These are phyloP conservation scores for Phanerodontia chrysosporium DNA, from an alignment of 768 basidiomycete genomes.

Conservation along the genomic window DNA sequence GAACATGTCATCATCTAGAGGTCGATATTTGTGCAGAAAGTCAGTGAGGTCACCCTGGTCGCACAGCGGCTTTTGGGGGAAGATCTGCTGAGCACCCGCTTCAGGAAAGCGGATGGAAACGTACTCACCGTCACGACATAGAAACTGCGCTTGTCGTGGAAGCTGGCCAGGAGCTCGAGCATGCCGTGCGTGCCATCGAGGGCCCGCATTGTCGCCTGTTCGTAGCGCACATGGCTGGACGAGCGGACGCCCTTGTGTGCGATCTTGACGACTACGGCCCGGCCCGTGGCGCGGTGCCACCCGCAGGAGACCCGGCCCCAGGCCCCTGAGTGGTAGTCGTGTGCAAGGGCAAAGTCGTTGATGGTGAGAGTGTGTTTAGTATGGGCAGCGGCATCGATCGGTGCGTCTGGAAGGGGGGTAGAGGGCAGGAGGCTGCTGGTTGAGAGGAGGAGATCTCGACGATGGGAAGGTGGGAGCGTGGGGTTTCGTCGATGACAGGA, in stretches of 20 bases:
- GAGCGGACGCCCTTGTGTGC: background rate
- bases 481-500: too few relatives aligned
- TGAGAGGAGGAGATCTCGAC: too few relatives aligned
- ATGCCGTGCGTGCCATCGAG: background rate
- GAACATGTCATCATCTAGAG: background rate
- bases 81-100: background rate
- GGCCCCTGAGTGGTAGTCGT: background rate
- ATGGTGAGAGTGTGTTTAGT: background rate
- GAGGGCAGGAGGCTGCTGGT: too few relatives aligned
- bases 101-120: background rate
- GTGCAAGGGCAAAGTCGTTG: background rate
- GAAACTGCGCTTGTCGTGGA: conserved; percentile 3
- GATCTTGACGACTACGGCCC: background rate
- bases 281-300: background rate
- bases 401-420: background rate
- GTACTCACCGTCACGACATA: conserved; percentile 9
- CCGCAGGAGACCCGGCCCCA: background rate
- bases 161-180: conserved; percentile 3
- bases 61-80: conserved; percentile 3
- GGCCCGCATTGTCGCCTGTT: background rate
- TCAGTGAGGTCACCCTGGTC: background rate
- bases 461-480: too few relatives aligned
- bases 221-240: background rate
- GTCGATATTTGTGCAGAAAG: background rate
- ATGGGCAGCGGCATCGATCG: background rate